Base-by-base conservation (phyloP, 2,329 filamentous ascomycete species). In the Helicocarpus griseus region DNA sequence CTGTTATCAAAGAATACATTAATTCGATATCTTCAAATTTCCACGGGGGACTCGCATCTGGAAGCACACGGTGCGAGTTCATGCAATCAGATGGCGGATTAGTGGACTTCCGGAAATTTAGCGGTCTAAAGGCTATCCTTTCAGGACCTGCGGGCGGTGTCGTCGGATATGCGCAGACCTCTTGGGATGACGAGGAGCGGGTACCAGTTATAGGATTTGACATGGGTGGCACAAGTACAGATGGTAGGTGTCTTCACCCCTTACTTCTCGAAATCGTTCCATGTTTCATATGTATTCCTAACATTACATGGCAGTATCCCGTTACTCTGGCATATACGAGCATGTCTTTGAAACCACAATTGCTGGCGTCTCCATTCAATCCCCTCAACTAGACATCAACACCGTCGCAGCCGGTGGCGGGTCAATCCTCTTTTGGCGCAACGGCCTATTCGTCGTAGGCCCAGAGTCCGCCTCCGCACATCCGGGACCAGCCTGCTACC, bases 321-420 rank as follows among this genome's bases (percentile, higher is more conserved):
- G 90, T 46, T 96, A 91, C 60, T 87, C 86, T 54, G 90, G 90
- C 14, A 77, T 87, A 50, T 91, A 95, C 61, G 90, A 95, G 61
- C 90, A 96, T 61, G 89, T 95, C 0, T 95, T 95, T 59, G 90
- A 95, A 69, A 95, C 89, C 0, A 95, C 88, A 0, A 95, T 89
- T 1, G 90, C 90, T 0, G 90, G 90, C n/a, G 87, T 95, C 0
- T 91, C 89, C 0, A 93, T 95, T 26, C 89, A 95, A 61, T 90
- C 87, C 1, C 90, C 90, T 0, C 89, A 95, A 62, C 77, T 95
- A 0, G 89, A 95, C 63, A 95, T 95, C 71, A 95, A 95, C 67
- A 96, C 90, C 0, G 90, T 96, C 1, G 90, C 90, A 5, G 90
- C 90, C 2, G 90, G 90, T 44, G 90, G 90, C 56, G 71, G 71